Evolutionary conservation across 805 yeast species (phyloP).

Genomic region (Alloascoidea africana): DNA sequence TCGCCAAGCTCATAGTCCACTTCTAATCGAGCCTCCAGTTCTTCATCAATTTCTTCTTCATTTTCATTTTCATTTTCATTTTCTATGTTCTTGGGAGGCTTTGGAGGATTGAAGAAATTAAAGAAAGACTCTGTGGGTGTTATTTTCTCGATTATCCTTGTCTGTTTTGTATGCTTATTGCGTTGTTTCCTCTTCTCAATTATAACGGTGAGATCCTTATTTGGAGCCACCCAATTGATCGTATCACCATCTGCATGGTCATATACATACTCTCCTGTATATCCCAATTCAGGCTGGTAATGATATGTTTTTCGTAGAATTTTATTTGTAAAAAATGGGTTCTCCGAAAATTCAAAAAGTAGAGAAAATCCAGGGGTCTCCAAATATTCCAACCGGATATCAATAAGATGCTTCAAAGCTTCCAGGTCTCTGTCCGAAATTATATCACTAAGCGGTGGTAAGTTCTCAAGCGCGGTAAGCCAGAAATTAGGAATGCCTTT

Average conservation of each 20-base stretch:
- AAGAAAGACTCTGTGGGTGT: conserved; percentile 76
- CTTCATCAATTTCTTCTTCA: conserved; percentile 33
- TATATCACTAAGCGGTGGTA: conserved; percentile 54
- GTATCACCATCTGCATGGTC: conserved; percentile 73
- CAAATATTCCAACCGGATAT: conserved; percentile 54
- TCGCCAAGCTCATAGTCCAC: conserved; percentile 77
- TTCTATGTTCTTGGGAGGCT: conserved; percentile 34
- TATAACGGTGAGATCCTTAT: conserved; percentile 52
- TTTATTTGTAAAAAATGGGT: conserved; percentile 47
- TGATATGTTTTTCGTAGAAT: conserved; percentile 56
- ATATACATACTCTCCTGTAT: conserved; percentile 75
- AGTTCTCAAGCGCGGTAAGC: conserved; percentile 70
- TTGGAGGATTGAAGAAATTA: conserved; percentile 77
- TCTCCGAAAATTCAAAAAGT: conserved; percentile 46
- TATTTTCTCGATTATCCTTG: conserved; percentile 70
- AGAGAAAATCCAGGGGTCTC: conserved; percentile 51
- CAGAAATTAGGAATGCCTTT: conserved; percentile 72
- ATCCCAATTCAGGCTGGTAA: conserved; percentile 72
- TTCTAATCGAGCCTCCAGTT: conserved; percentile 51
- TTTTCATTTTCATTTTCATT: conserved; percentile 27
- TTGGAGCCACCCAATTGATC: conserved; percentile 57
- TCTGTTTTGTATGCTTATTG: conserved; percentile 73
- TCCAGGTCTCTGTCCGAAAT: conserved; percentile 69
- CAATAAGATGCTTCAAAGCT: conserved; percentile 40
- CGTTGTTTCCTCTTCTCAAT: conserved; percentile 78